Percentiles rank a stretch among this genome's conserved stretches.
These are phyloP conservation scores for Eimeria zaria DNA, from an alignment of 169 alveolate genomes.

Conservation along the genomic window DNA sequence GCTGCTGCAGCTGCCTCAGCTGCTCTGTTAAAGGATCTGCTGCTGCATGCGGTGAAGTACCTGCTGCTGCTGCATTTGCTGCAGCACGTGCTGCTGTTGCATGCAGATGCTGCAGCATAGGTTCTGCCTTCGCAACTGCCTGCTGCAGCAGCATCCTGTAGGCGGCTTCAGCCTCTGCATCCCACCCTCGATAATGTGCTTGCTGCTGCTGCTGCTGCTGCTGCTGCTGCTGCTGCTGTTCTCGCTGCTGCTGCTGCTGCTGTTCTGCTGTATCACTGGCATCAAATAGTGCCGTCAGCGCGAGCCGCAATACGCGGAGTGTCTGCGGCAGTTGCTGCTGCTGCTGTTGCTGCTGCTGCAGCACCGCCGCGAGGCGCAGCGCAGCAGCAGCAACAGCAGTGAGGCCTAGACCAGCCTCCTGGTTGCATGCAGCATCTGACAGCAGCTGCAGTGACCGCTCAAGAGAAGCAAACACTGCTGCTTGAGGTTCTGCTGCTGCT, in stretches of 20 bases:
- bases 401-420: neutral
- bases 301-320: constrained; percentile 49
- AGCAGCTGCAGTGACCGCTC: constrained; percentile 2
- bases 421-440: constrained; percentile 43
- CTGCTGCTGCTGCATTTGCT: neutral
- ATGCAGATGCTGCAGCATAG: constrained; percentile 51
- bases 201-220: neutral
- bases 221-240: constrained; percentile 31
- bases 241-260: too few relatives aligned
- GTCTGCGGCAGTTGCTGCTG: constrained; percentile 44
- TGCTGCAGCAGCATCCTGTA: constrained; percentile 4
- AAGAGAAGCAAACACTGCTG: constrained; percentile 1
- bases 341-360: constrained; percentile 41
- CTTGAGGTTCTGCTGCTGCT: constrained; percentile 5
- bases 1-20: constrained; percentile 24
- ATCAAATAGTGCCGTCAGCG: neutral
- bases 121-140: neutral
- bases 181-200: neutral
- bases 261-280: neutral
- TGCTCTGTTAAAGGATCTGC: neutral
- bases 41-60: neutral
- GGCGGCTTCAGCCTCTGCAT: constrained; percentile 3
- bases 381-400: constrained; percentile 38
- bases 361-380: constrained; percentile 29
- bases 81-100: neutral